These are phyloP conservation scores for Prunus yedoensis DNA, from an alignment of 331 rosid genomes.

Conservation along the genomic window DNA sequence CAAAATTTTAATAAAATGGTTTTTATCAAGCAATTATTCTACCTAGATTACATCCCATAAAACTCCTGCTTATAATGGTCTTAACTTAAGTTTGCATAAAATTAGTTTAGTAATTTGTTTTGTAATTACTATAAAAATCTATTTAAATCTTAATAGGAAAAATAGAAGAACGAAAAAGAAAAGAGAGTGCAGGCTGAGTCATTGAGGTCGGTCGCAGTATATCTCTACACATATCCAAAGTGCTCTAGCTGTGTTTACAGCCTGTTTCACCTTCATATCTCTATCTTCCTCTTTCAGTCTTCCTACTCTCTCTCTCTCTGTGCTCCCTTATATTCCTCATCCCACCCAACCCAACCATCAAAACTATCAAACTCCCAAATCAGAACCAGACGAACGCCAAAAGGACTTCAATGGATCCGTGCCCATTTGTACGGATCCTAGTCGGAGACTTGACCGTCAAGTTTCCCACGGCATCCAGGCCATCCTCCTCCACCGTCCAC, in stretches of 20 bases:
- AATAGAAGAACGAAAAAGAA: not conserved
- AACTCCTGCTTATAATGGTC: not conserved
- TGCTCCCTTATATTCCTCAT: not conserved
- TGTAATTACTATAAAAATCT: not conserved
- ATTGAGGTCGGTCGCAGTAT: conserved; percentile 11
- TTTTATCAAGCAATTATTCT: not conserved
- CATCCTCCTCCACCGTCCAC: conserved; percentile 57
- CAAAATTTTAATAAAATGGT: not conserved
- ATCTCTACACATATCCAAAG: not conserved
- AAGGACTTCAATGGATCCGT: conserved; percentile 63
- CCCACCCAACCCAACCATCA: not conserved
- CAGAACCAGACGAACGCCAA: not conserved
- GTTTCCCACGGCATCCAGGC: conserved; percentile 41
- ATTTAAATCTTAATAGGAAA: not conserved
- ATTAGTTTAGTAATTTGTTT: not conserved
- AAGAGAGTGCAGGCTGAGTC: not conserved
- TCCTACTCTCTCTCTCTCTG: not conserved
- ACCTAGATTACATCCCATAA: not conserved
- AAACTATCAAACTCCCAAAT: not conserved
- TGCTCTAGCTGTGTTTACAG: conserved; percentile 23
- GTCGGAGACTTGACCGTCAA: conserved; percentile 74
- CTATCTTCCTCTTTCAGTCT: not conserved
- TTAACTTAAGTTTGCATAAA: not conserved
- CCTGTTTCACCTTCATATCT: conserved; percentile 7
- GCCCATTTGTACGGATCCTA: conserved; percentile 75